Conservation (phyloP, 768 basidiomycete species). For the Collybia sp. region DNA sequence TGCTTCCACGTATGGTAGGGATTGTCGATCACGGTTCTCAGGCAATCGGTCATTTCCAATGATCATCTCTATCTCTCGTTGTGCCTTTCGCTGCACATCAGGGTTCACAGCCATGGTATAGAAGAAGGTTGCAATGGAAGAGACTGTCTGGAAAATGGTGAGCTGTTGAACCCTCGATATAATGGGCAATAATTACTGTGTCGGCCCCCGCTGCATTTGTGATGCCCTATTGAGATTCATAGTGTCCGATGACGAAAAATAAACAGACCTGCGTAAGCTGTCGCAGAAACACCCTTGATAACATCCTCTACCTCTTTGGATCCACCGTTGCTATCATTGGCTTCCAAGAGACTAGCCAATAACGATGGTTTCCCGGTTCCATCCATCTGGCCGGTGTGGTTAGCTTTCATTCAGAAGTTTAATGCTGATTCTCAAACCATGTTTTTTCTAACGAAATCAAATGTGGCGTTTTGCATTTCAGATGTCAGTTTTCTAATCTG, state of each 20-base stretch:
- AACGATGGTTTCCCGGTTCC: constrained; percentile 8
- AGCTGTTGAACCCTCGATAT: background rate
- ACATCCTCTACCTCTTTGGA: background rate
- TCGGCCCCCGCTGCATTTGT: constrained; percentile 9
- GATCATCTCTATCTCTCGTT: constrained; percentile 10
- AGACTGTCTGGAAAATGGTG: background rate
- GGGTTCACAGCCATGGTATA: constrained; percentile 11
- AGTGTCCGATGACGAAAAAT: background rate
- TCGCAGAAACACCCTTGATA: background rate
- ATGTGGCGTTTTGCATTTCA: constrained; percentile 14
- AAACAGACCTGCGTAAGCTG: background rate
- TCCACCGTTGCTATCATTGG: background rate
- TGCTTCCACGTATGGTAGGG: constrained; percentile 12
- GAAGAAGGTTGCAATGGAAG: background rate
- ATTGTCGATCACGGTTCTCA: constrained; percentile 6
- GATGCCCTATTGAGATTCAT: background rate
- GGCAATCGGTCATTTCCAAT: constrained; percentile 12
- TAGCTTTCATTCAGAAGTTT: background rate
- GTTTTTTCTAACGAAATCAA: constrained; percentile 12
- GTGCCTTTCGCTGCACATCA: constrained; percentile 17
- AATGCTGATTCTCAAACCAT: constrained; percentile 9
- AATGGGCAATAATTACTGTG: constrained; percentile 17
- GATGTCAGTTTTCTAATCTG: constrained; percentile 8
- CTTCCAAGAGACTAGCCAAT: constrained; percentile 4
- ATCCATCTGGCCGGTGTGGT: constrained; percentile 5